Evolutionary conservation across 2,329 filamentous ascomycete species (phyloP), one percentile per base, ranked within the genome.

Genomic region (Colletotrichum sidae): DNA sequence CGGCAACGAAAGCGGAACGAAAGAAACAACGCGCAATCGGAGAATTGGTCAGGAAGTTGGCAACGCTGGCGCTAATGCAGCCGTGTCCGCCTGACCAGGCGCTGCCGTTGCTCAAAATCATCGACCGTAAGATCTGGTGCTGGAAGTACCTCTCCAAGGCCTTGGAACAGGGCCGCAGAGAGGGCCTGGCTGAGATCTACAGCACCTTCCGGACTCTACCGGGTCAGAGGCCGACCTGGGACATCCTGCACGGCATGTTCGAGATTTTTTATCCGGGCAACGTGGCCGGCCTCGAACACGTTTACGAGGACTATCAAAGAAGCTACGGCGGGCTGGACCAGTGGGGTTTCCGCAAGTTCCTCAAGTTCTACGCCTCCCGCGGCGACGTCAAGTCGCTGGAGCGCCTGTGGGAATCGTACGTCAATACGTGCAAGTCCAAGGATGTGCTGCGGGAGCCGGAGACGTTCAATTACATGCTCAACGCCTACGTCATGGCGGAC

Each of bases 401-500:
- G 47, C 75, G 75, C 7, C 69, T 88, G 25, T 86, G 83, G 79
- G 71, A 74, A 11, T 76, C 82, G 50, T 86, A 81, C 53, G 73
- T 76, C 9, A 58, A 72, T 17, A 67, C 73, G 1, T 82, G 78
- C 39, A 54, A 55, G 5, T 60, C 70, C 41, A 76, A 79, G 2
- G 69, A 76, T 10, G 69, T 78, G 10, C 62, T 80, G 8, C 67
- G 70, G 33, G 69, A 73, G 4, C 73, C 77, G 3, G 76, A 77
- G 38, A 80, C 76, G 4, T 82, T 88, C 67, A 73, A 82, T n/a
- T 86, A 88, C 50, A 79, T 94, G 3, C 81, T 96, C 45, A 88
- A 91, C 69, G 91, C 90, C 0, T 88, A 95, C 77, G 90, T 93
- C 1, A 85, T 87, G 61, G 81, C 87, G 54, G 91, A 89, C 2